Conservation (phyloP, 2,329 filamentous ascomycete species). For the Chalara sp. region DNA sequence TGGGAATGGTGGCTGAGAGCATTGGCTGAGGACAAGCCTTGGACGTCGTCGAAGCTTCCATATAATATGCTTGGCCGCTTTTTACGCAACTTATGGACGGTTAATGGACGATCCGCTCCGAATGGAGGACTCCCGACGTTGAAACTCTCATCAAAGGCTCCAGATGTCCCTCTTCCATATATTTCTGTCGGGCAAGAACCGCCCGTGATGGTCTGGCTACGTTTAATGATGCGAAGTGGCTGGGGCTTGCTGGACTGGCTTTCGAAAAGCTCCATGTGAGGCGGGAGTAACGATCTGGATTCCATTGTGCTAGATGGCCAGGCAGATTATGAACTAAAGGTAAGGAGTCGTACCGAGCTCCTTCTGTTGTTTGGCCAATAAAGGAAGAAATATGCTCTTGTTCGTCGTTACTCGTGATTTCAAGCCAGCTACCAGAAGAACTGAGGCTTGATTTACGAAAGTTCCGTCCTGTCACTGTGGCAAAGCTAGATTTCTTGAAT, state of each 20-base stretch:
- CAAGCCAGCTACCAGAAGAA: too few relatives aligned
- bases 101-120: conserved; percentile 21
- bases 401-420: too few relatives aligned
- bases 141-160: conserved; percentile 9
- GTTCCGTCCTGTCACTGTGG: too few relatives aligned
- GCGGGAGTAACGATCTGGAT: conserved; percentile 21
- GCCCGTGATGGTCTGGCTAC: conserved; percentile 25
- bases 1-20: not conserved
- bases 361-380: too few relatives aligned
- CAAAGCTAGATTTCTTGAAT: not conserved
- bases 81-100: conserved; percentile 21
- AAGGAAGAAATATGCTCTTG: too few relatives aligned
- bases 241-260: conserved; percentile 31
- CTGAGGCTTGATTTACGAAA: too few relatives aligned
- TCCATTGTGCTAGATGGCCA: conserved; percentile 25
- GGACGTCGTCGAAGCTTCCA: conserved; percentile 11
- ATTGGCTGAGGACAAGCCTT: not conserved
- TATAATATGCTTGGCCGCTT: conserved; percentile 14
- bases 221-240: conserved; percentile 46
- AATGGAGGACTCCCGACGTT: conserved; percentile 23
- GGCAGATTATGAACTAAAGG: too few relatives aligned
- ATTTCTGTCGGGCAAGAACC: conserved; percentile 16
- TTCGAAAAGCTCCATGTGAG: conserved; percentile 28
- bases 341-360: too few relatives aligned
- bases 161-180: conserved; percentile 13